These are phyloP conservation scores for Candida corydali DNA, from an alignment of 805 yeast genomes.

Conservation along the genomic window DNA sequence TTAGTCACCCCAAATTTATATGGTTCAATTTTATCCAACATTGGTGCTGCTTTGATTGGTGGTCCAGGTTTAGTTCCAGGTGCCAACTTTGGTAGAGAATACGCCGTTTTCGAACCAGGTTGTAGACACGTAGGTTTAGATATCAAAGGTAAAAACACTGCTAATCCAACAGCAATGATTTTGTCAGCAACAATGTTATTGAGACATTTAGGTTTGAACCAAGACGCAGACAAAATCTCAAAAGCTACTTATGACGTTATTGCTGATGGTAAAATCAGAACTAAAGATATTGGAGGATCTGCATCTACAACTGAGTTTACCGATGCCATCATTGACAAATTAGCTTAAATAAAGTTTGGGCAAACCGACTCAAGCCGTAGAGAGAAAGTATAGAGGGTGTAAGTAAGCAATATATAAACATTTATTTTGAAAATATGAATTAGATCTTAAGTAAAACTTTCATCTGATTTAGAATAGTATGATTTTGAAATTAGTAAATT, in stretches of 20 bases:
- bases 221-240: constrained; percentile 80
- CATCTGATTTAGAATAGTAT: too few species aligned
- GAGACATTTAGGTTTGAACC: constrained; percentile 90
- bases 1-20: constrained; percentile 96
- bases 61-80: constrained; percentile 99
- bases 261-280: constrained; percentile 80
- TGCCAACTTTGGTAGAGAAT: constrained; percentile 96
- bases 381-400: too few species aligned
- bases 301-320: constrained; percentile 93
- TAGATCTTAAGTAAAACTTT: too few species aligned
- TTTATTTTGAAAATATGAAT: too few species aligned
- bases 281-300: constrained; percentile 89
- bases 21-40: constrained; percentile 96
- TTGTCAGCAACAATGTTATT: constrained; percentile 86
- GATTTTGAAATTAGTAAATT: too few species aligned
- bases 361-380: too few species aligned
- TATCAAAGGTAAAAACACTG: constrained; percentile 89
- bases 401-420: too few species aligned
- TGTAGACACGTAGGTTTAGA: constrained; percentile 99
- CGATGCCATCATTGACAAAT: constrained; percentile 76
- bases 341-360: constrained; percentile 35
- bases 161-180: constrained; percentile 98
- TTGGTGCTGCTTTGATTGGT: constrained; percentile 95
- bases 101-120: constrained; percentile 98
- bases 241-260: constrained; percentile 86